Base-by-base conservation (phyloP, 2,329 filamentous ascomycete genomes). In the Exophiala bonariae region DNA sequence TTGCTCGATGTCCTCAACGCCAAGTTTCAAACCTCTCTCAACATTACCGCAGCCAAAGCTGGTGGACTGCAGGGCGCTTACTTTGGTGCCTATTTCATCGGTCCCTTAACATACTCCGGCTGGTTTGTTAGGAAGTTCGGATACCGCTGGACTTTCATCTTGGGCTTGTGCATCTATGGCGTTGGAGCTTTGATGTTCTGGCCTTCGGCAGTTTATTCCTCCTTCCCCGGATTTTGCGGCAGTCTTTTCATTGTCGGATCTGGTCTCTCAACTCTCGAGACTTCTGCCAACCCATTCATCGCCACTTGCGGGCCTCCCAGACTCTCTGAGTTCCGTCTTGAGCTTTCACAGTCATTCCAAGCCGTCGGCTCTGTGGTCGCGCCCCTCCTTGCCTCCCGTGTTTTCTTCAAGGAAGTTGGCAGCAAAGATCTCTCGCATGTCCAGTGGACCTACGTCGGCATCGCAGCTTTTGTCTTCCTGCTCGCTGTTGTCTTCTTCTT, bases 151-250 rank as follows among this genome's bases (percentile, higher is more conserved):
- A 89, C 87, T 0, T 91, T 93, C 58, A 91, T 93, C 50, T 75
- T 84, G 20, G 88, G 87, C 30, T 74, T 90, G 5, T 74, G 69
- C 47, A 75, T 89, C 35, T 88, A 89, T 64, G 82, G 85, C 1
- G 74, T 81, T 4, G 86, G 85, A 1, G 88, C 86, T 28, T 81
- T 92, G 54, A 89, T 90, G 69, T 91, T 92, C 69, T 93, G 87
- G 88, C 88, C 88, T 0, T 86, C 84, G 2, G 86, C 85, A 6
- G 80, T 91, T 8, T 78, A 89, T 49, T 77, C 78, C 35, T 86
- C 81, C 13, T 91, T 90, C 60, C 80, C 76, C 19, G 87, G 86
- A 7, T 91, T 90, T 69, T 89, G 85, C 59, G 80, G 57, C 28
- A 50, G 51, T 20, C 75, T 87, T 57, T 88, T 90, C 66, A 79